Base-by-base conservation (phyloP, 2,329 filamentous ascomycete species). In the Cercospora citrullina region DNA sequence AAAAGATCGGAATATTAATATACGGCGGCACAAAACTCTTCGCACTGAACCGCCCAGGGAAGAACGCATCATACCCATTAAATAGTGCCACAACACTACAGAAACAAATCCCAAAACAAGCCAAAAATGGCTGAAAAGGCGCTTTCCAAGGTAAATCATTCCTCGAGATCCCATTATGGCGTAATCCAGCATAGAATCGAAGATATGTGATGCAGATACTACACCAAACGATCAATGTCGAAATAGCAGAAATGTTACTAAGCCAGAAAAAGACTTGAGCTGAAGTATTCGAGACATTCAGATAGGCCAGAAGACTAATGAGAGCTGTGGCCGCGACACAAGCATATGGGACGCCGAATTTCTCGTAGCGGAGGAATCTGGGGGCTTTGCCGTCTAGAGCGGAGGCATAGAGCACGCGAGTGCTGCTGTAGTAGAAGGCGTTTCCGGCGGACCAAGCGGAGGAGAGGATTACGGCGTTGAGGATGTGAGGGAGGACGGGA, bases 391-490 rank as follows among this genome's bases (percentile, higher is more conserved):
- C 87, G 67, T 86, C 88, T 7, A 89, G 83, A 0, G 90, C 83
- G 42, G 87, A 79, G 2, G 83, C 82, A 75, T 86, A 85, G 3
- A 87, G 78, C 3, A 83, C 84, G 45, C 86, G 84, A 1, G 82
- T 84, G 2, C 82, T 83, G 14, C 84, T 81, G 76, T 86, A 87
- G 23, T 86, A 77, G 77, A 85, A 86, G 0, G 83, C 82, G 74
- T 87, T 87, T 42, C 84, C 86, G 9, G 85, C 84, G 0, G 83
- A 86, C 79, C 84, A 85, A 1, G 89, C 89, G 8, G 87, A 90
- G 7, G 90, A 88, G 59, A 91, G 80, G 71, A 91, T 86, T n/a
- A 86, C 87, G 26, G 85, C 89, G 75, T 91, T 91, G 80, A 91
- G 89, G 72, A 91, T 84, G 69, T 87, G 86, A 72, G 89, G 70